These are phyloP conservation scores for Saraca asoca DNA, from an alignment of 331 rosid species.

Conservation along the genomic window DNA sequence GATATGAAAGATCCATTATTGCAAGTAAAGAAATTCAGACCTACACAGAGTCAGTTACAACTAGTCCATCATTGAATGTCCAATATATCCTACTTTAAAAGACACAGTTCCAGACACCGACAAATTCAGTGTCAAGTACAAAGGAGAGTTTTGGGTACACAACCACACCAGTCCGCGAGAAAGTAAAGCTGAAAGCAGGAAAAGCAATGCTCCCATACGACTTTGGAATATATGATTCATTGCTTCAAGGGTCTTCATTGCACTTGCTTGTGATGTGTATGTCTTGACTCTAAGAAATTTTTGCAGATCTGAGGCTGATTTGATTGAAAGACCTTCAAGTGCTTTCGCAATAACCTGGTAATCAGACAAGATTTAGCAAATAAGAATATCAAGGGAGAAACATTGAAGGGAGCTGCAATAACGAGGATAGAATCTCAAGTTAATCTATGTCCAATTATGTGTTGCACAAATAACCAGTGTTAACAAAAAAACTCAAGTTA, in stretches of 20 bases:
- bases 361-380: slow-evolving; percentile 28
- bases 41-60: not conserved
- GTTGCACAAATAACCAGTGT: slow-evolving; percentile 20
- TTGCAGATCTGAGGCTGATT: slow-evolving; percentile 72
- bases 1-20: not conserved
- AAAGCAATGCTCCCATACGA: slow-evolving; percentile 97
- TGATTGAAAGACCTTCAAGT: slow-evolving; percentile 78
- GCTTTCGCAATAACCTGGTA: slow-evolving; percentile 60
- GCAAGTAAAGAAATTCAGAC: not conserved
- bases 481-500: slow-evolving; percentile 38
- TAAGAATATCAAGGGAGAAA: slow-evolving; percentile 10
- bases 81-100: not conserved
- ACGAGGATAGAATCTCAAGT: slow-evolving; percentile 19
- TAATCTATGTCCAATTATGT: slow-evolving; percentile 21
- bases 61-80: not conserved
- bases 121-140: slow-evolving; percentile 7
- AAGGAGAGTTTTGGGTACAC: slow-evolving; percentile 33
- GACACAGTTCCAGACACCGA: not conserved
- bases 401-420: slow-evolving; percentile 13
- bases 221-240: slow-evolving; percentile 78
- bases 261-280: slow-evolving; percentile 64
- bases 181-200: slow-evolving; percentile 88
- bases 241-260: slow-evolving; percentile 69
- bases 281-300: slow-evolving; percentile 70
- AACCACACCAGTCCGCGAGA: slow-evolving; percentile 86